A percentile compares a stretch with the other conserved stretches of the same genome.
These are phyloP conservation scores for Aspergillus fijiensis DNA, from an alignment of 2,329 filamentous ascomycete genomes.

Conservation along the genomic window DNA sequence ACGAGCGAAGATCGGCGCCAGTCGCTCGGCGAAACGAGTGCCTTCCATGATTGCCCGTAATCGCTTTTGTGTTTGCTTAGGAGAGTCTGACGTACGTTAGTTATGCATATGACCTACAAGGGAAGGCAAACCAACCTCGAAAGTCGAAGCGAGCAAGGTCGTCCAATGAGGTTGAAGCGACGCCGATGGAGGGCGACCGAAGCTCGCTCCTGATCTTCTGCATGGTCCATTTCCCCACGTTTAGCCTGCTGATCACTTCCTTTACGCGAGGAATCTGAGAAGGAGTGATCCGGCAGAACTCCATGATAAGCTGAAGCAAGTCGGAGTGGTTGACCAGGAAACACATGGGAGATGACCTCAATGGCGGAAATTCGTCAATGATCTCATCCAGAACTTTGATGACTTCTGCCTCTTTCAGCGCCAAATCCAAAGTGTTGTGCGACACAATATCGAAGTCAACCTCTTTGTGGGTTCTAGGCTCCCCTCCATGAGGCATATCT, in stretches of 20 bases:
- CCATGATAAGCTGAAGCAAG: conserved; percentile 82
- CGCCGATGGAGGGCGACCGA: conserved; percentile 73
- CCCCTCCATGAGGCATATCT: conserved; percentile 72
- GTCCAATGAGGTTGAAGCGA: conserved; percentile 86
- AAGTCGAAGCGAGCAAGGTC: conserved; percentile 92
- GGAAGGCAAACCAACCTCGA: conserved; percentile 55
- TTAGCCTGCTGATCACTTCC: conserved; percentile 81
- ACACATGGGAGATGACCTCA: conserved; percentile 72
- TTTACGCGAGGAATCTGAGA: conserved; percentile 70
- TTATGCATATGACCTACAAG: conserved; percentile 55
- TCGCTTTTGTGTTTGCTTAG: conserved; percentile 71
- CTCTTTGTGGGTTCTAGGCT: conserved; percentile 80
- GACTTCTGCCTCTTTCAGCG: conserved; percentile 87
- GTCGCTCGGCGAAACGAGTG: conserved; percentile 53
- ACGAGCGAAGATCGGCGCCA: conserved; percentile 66
- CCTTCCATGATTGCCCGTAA: conserved; percentile 55
- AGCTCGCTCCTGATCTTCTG: conserved; percentile 79
- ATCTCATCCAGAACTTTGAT: conserved; percentile 95
- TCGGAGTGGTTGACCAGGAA: conserved; percentile 89
- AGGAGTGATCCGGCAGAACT: conserved; percentile 76
- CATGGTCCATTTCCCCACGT: conserved; percentile 78
- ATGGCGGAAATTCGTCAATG: conserved; percentile 72
- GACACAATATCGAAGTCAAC: conserved; percentile 98
- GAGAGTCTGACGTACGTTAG: conserved; percentile 59
- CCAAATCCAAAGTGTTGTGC: conserved; percentile 73